A percentile compares a stretch with the other conserved stretches of the same genome.
phyloP scores from a whole-genome alignment of 192 early-diverging fungal genomes.

The Umbelopsis isabellina region DNA sequence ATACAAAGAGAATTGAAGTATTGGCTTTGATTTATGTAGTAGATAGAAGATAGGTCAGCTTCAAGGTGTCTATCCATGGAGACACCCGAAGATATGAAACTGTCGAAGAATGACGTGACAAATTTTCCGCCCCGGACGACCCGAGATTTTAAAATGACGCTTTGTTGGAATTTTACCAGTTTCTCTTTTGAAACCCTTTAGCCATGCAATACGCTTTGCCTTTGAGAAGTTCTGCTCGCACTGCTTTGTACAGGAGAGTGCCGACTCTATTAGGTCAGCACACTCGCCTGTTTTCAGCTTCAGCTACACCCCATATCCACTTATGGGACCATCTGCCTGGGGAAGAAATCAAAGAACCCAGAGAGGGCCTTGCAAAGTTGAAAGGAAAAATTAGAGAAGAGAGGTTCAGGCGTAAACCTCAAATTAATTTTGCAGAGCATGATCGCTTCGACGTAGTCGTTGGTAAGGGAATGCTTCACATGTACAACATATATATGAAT shows the following conservation, averaged over 20 bases:
- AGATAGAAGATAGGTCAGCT: no score
- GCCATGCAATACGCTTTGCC: conserved; percentile 2
- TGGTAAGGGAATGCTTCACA: conserved; percentile 20
- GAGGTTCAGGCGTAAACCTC: conserved; percentile 22
- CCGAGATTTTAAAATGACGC: background rate
- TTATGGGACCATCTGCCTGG: conserved; percentile 32
- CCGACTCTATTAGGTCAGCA: background rate
- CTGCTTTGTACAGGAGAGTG: background rate
- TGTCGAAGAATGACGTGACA: no score
- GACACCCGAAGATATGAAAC: no score
- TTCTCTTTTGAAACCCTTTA: background rate
- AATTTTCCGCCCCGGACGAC: background rate
- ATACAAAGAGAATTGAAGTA: no score
- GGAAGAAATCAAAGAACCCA: conserved; percentile 20
- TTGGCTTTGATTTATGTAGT: no score
- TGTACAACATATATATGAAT: background rate
- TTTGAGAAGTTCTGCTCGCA: background rate
- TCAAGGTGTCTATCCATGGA: no score
- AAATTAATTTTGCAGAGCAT: conserved; percentile 16
- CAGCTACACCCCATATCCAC: background rate
- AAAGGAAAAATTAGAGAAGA: conserved; percentile 30
- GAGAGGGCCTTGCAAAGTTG: conserved; percentile 29
- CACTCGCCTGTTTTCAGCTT: background rate
- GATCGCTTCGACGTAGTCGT: conserved; percentile 38
- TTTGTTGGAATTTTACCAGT: background rate